Conservation (phyloP, 164 flowering plant species). For the Vitis labrusca region DNA sequence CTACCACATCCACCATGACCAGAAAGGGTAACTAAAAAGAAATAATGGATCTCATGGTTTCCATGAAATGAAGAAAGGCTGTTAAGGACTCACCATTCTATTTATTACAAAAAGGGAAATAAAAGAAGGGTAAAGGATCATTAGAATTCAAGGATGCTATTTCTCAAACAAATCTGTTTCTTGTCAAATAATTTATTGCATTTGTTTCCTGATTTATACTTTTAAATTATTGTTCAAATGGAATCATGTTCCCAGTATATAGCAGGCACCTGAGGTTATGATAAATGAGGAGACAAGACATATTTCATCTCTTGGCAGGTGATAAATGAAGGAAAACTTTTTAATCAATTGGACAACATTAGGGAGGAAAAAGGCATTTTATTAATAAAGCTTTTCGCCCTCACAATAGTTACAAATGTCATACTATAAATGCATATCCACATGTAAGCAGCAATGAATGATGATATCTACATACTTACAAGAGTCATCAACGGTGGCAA, state of each 20-base stretch:
- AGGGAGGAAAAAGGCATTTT: neutral
- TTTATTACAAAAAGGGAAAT: neutral
- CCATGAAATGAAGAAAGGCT: neutral
- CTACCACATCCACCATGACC: constrained; percentile 35
- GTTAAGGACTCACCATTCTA: neutral
- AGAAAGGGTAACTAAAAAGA: constrained; percentile 7
- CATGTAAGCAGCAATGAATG: neutral
- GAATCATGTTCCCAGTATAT: neutral
- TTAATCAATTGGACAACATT: neutral
- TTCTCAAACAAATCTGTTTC: neutral
- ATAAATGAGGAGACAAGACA: neutral
- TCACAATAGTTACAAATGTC: neutral
- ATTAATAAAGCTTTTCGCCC: neutral
- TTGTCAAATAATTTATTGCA: neutral
- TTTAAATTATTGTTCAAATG: no score
- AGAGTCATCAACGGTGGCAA: constrained; percentile 95
- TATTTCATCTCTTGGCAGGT: neutral
- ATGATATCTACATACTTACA: constrained; percentile 43
- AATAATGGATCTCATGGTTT: neutral
- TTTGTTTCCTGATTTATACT: neutral
- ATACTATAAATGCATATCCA: neutral
- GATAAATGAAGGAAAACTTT: neutral
- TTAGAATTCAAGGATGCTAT: neutral
- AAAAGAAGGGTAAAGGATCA: neutral
- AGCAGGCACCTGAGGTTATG: neutral